Conservation (phyloP, 148 eudicot genomes). For the Camellia lanceoleosa region DNA sequence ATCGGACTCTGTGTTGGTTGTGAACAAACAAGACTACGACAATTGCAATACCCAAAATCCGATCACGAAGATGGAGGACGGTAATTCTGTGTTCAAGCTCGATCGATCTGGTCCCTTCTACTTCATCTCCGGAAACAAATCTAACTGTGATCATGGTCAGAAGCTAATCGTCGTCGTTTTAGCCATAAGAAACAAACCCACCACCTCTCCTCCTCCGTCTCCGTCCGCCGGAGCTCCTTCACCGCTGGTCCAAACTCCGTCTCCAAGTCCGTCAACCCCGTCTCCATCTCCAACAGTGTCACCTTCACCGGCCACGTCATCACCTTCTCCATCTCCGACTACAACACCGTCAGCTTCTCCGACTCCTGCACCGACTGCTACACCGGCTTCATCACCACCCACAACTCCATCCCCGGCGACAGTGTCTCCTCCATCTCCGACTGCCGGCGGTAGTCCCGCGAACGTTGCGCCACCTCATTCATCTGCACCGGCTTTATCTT, state of each 20-base stretch:
- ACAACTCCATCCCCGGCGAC: too few species aligned
- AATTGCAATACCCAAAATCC: slow-evolving; percentile 42
- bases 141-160: slow-evolving; percentile 48
- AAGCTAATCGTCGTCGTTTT: slow-evolving; percentile 48
- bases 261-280: not conserved
- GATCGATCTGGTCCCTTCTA: slow-evolving; percentile 56
- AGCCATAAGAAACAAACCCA: slow-evolving; percentile 26
- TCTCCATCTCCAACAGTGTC: not conserved
- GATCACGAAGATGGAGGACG: slow-evolving; percentile 27
- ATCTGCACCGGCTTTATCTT: slow-evolving; percentile 13
- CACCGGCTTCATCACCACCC: too few species aligned
- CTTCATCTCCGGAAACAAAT: slow-evolving; percentile 58
- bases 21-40: slow-evolving; percentile 47
- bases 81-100: slow-evolving; percentile 38
- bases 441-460: not conserved
- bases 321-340: too few species aligned
- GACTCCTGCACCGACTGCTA: too few species aligned
- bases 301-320: not conserved
- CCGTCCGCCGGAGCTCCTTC: not conserved
- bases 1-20: slow-evolving; percentile 59
- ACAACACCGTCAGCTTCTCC: too few species aligned
- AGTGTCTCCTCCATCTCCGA: not conserved
- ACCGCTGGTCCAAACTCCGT: not conserved
- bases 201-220: too few species aligned
- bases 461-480: not conserved